These are phyloP conservation scores for Fraxinus paxiana DNA, from an alignment of 305 asterid genomes.

Conservation along the genomic window DNA sequence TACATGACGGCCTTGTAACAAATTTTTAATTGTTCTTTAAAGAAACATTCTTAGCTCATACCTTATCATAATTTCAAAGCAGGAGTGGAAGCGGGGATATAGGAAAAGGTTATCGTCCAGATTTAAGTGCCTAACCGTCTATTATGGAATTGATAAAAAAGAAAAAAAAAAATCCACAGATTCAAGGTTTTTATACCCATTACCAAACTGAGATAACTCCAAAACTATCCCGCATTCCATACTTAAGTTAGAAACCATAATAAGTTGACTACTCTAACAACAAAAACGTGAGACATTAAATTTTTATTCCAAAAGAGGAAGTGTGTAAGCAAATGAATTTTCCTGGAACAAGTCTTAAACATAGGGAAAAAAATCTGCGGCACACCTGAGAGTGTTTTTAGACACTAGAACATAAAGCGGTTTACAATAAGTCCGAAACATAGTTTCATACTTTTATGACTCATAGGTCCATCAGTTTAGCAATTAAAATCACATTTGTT, in stretches of 20 bases:
- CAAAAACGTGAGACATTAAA: neutral
- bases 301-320: neutral
- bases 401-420: neutral
- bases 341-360: conserved; percentile 2
- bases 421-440: neutral
- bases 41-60: neutral
- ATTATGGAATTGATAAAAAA: neutral
- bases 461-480: neutral
- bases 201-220: neutral
- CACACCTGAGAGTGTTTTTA: neutral
- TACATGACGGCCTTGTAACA: neutral
- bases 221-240: neutral
- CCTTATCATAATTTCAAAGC: neutral
- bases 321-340: neutral
- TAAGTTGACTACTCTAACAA: neutral
- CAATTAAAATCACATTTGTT: neutral
- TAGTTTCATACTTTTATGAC: neutral
- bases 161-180: neutral
- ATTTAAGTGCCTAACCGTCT: neutral
- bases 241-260: neutral
- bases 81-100: neutral
- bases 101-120: neutral
- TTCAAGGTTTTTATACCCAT: neutral
- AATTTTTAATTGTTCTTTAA: neutral
- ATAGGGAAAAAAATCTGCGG: neutral